These are phyloP conservation scores for Wickerhamomyces rabaulensis DNA, from an alignment of 805 yeast genomes.

Conservation along the genomic window DNA sequence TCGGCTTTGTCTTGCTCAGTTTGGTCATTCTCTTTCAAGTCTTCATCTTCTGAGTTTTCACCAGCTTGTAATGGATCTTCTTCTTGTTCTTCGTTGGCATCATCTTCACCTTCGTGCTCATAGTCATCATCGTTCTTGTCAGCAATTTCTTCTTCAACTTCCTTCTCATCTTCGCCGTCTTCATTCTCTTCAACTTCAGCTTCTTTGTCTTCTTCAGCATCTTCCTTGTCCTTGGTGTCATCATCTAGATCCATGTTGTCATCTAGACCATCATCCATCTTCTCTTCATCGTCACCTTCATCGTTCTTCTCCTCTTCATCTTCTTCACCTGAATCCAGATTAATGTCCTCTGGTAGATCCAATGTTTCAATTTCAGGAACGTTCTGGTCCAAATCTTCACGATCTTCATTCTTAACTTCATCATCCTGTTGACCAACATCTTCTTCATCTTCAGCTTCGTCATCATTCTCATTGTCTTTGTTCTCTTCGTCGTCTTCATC, in stretches of 20 bases:
- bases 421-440: conserved; percentile 83
- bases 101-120: conserved; percentile 23
- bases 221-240: conserved; percentile 28
- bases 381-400: conserved; percentile 62
- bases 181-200: conserved; percentile 26
- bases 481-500: conserved; percentile 31
- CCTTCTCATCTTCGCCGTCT: conserved; percentile 28
- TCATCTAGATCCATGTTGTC: conserved; percentile 45
- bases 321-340: conserved; percentile 77
- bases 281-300: conserved; percentile 28
- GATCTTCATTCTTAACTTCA: conserved; percentile 63
- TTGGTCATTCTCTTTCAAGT: conserved; percentile 19
- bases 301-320: conserved; percentile 40
- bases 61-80: conserved; percentile 30
- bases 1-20: conserved; percentile 22
- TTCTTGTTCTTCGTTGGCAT: conserved; percentile 23
- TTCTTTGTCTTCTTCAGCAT: conserved; percentile 26
- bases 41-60: conserved; percentile 29
- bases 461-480: conserved; percentile 44
- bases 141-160: conserved; percentile 20
- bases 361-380: conserved; percentile 83
- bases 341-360: conserved; percentile 89
- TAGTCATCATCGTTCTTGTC: conserved; percentile 31
- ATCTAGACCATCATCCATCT: conserved; percentile 30
- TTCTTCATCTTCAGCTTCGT: conserved; percentile 54